Conservation (phyloP, 2,329 filamentous ascomycete species). For the Pyrenophora tritici-repentis region DNA sequence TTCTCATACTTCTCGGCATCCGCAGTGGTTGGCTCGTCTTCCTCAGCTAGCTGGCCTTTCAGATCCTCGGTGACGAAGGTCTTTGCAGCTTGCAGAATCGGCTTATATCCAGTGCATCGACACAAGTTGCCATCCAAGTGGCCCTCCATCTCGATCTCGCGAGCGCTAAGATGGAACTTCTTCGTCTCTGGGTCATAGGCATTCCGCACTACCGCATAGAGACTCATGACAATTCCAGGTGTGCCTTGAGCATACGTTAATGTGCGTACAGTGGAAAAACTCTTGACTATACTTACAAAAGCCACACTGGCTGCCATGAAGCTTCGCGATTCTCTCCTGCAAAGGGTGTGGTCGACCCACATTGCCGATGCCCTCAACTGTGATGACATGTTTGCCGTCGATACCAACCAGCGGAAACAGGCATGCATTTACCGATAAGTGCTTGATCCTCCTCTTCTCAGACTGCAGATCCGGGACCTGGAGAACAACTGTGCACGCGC, state of each 20-base stretch:
- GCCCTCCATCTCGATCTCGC: slow-evolving; percentile 47
- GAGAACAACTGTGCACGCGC: slow-evolving; percentile 82
- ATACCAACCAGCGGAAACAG: slow-evolving; percentile 87
- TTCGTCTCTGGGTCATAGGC: slow-evolving; percentile 43
- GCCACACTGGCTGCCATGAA: slow-evolving; percentile 89
- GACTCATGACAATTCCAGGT: slow-evolving; percentile 89
- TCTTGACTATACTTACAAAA: slow-evolving; percentile 63
- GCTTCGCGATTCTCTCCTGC: slow-evolving; percentile 87
- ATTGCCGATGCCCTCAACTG: slow-evolving; percentile 90
- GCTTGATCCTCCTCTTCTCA: slow-evolving; percentile 85
- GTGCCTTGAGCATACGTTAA: slow-evolving; percentile 53
- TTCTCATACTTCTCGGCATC: slow-evolving; percentile 32
- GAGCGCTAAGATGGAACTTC: slow-evolving; percentile 41
- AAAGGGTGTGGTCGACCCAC: slow-evolving; percentile 82
- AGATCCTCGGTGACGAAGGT: slow-evolving; percentile 70
- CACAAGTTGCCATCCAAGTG: slow-evolving; percentile 92
- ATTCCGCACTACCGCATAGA: slow-evolving; percentile 89
- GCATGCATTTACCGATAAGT: slow-evolving; percentile 94
- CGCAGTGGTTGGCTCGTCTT: slow-evolving; percentile 55
- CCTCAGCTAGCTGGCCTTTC: slow-evolving; percentile 56
- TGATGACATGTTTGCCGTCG: slow-evolving; percentile 97
- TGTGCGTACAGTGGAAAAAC: neutral
- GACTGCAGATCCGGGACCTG: slow-evolving; percentile 61
- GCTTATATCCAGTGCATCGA: slow-evolving; percentile 89
- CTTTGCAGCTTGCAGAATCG: slow-evolving; percentile 89